Conservation (phyloP, 805 yeast species). For the Phaffomyces opuntiae region DNA sequence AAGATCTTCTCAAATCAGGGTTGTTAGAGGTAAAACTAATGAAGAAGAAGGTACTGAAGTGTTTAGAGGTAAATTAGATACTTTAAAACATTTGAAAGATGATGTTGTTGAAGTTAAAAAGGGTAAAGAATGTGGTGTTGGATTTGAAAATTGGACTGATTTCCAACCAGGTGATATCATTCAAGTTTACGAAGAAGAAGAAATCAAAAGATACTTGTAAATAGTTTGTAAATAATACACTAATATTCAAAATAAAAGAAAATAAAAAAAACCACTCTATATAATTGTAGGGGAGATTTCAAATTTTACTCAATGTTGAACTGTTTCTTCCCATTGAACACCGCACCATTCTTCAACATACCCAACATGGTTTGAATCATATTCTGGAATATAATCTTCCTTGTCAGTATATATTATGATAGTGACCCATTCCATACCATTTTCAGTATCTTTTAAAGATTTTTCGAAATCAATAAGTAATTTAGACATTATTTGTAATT, state of each 20-base stretch:
- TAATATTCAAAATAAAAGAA: neutral
- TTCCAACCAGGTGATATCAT: constrained; percentile 72
- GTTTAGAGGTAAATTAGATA: constrained; percentile 55
- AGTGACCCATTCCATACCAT: constrained; percentile 98
- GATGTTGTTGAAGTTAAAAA: constrained; percentile 71
- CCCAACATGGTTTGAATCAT: constrained; percentile 65
- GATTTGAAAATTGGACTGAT: constrained; percentile 59
- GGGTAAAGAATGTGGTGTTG: constrained; percentile 87
- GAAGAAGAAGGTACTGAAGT: constrained; percentile 32
- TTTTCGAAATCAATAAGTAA: constrained; percentile 77
- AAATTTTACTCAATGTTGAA: neutral
- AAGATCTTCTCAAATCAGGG: constrained; percentile 50
- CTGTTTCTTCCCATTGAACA: constrained; percentile 73
- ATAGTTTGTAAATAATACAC: constrained; percentile 1
- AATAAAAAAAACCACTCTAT: neutral
- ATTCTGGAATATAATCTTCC: constrained; percentile 51
- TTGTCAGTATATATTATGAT: constrained; percentile 73
- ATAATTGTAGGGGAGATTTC: neutral
- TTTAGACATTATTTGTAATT: constrained; percentile 92
- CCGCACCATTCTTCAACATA: constrained; percentile 76
- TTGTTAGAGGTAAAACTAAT: constrained; percentile 33
- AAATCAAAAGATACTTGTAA: constrained; percentile 42
- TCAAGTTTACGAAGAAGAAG: constrained; percentile 63
- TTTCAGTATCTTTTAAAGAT: constrained; percentile 32
- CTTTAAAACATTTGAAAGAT: constrained; percentile 76